Evolutionary conservation across 2,329 filamentous ascomycete species (phyloP), one percentile per base, ranked within the genome.

Genomic region (Ophiocordyceps australis): DNA sequence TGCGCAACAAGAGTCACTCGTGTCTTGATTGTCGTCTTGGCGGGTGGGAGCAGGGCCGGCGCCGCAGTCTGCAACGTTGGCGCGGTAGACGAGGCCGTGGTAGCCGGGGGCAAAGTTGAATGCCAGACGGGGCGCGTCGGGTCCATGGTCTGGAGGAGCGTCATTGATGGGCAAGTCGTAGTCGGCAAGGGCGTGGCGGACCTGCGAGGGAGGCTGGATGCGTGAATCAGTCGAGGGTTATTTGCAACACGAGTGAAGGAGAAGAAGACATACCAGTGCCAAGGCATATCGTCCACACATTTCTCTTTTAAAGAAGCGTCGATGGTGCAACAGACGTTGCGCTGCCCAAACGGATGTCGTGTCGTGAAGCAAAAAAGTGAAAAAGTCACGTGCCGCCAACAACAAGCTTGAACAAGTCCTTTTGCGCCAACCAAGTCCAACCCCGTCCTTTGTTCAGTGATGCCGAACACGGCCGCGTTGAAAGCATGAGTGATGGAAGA

Each of bases 101-200:
- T 82, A 79, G 0, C 85, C 79, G 0, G 89, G 89, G 0, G 86
- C 82, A 44, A 98, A 91, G 47, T 95, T 95, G 55, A 91, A 93
- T 19, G 68, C 82, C 42, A 81, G 77, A 20, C 78, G 67, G 2
- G 68, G 67, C 2, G 57, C 52, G 3, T 40, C 45, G 11, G 75
- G 62, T 28, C 47, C 65, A 12, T 80, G 69, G 37, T 92, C 80
- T 4, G 66, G 64, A 0, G 80, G 79, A 1, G 66, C 70, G 29
- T 82, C 69, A 30, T 74, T 62, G 3, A 81, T 70, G 3, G 62
- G 65, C 68, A 92, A 79, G 32, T 74, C 61, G 38, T 82, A 65
- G 19, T 82, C 62, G 39, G 79, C 64, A 6, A 94, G 58, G 45
- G 77, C 72, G 28, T 62, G 65, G 27, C 76, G 74, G 30, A 93